Evolutionary conservation across 345 rosid species (phyloP), one percentile per base, ranked within the genome.

Genomic region (Microthlaspi erraticum): DNA sequence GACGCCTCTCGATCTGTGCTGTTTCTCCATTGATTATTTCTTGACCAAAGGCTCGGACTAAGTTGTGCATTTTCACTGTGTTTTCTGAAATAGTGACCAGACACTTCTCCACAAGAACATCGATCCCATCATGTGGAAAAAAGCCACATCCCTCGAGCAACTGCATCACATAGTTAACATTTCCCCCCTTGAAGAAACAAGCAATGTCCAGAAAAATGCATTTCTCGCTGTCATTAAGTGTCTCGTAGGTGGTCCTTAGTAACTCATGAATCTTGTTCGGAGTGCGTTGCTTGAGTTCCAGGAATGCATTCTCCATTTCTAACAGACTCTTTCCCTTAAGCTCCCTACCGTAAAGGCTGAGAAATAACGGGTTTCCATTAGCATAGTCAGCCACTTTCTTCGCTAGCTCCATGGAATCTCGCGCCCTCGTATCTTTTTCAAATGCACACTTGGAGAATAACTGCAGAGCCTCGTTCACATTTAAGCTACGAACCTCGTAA

Each of bases 291-390:
- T 19, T 68, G 64, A 18, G 8, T 3, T 68, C 45, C 7, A 38
- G 43, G 36, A 49, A 50, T 38, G 51, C 3, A 0, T 43, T 12
- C 43, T 12, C 1, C 67, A 39, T 38, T 49, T 60, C 52, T 39
- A 45, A 71, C 0, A n/a, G 9, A 7, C 0, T 42, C 55, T 11
- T 43, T 19, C 46, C 56, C 51, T 16, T 64, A 0, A 72, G 50
- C 42, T 14, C 17, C 26, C 10, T 0, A 5, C 65, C 57, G 6
- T 5, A 64, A 34, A 23, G 55, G 0, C 46, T 51, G 18, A 84
- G 75, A 10, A 79, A 81, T 6, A 73, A 37, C 8, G 82, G 87
- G 19, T 77, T 71, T n/a, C 75, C 61, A n/a, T 0, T 23, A 29
- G 58, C 59, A 17, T 60, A 60, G 12, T 60, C 12, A 60, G 41